Evolutionary conservation across 257 asterid genomes (phyloP), one percentile per base, ranked within the genome.

Genomic region (Euphrasia confusa): DNA sequence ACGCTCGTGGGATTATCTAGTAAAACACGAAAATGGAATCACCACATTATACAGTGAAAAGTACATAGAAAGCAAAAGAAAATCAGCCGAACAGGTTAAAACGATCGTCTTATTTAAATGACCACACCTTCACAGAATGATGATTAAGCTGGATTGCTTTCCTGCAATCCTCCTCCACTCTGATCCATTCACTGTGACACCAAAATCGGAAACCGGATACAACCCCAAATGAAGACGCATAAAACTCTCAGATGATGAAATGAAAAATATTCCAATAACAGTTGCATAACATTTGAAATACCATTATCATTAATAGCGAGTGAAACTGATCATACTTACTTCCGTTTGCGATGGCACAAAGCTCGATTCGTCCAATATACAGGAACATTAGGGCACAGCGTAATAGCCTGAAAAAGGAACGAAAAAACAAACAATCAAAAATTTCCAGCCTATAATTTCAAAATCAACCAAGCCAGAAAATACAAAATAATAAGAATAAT

Each of bases 361-460:
- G 99, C 99, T 4, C 99, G 96, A 74, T 93, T 93, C 7, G 96
- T 83, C 96, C 91, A 87, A 78, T 93, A 93, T 11, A 82, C 66
- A 27, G 95, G 86, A 68, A 93, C 87, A 68, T 89, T 76, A 77
- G 97, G 99, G 88, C 96, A 85, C 82, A 93, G 50, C 37, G 81
- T 40, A 70, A 93, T 89, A 64, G 99, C 99, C 99, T 93, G 3
- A 2, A 5, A 1, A 5, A 1, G 55, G 3, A 17, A 15, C 26
- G 33, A 21, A 53, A 50, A 63, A 35, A 35, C 8, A 47, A 10
- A 61, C 52, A 52, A 24, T 32, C 49, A 55, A 66, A 44, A 9
- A 17, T 21, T 18, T 56, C n/a, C 39, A 70, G 70, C 26, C 21
- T 40, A 11, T 32, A 47, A 15, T 55, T 27, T 9, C 14, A 48